phyloP scores from a whole-genome alignment of 2,329 filamentous ascomycete species.

The Beauveria caledonica region DNA sequence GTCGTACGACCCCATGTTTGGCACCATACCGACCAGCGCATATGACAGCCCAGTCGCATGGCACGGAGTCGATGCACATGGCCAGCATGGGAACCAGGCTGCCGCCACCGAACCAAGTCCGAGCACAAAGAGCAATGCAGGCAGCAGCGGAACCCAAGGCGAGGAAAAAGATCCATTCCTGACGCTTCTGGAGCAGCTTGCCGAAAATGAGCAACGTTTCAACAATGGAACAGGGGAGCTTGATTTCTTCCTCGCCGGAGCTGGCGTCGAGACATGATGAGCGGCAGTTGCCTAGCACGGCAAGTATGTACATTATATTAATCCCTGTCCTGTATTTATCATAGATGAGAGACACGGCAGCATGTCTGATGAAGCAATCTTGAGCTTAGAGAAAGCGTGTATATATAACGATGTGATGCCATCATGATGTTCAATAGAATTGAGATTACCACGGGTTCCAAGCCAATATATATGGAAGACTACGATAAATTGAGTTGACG shows the following conservation, averaged over 20 bases:
- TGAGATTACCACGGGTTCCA: too few relatives aligned
- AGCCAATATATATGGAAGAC: too few relatives aligned
- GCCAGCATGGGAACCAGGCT: slow-evolving; percentile 28
- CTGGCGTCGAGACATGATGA: slow-evolving; percentile 13
- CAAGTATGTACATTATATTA: neutral
- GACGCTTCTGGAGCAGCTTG: slow-evolving; percentile 69
- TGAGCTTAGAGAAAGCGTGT: neutral
- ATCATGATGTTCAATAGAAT: too few relatives aligned
- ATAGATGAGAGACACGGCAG: neutral
- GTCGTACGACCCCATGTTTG: slow-evolving; percentile 53
- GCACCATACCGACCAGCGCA: slow-evolving; percentile 43
- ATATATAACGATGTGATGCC: neutral
- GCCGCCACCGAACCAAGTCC: slow-evolving; percentile 33
- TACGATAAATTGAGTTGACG: neutral
- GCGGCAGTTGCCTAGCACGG: neutral
- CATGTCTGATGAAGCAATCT: neutral
- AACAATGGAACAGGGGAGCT: slow-evolving; percentile 62
- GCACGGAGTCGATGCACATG: slow-evolving; percentile 36
- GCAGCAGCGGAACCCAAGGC: slow-evolving; percentile 39
- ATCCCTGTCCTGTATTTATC: neutral
- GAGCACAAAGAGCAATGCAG: slow-evolving; percentile 40
- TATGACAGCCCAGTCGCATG: slow-evolving; percentile 45
- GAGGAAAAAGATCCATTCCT: slow-evolving; percentile 77
- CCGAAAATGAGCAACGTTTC: slow-evolving; percentile 62
- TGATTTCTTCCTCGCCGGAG: slow-evolving; percentile 60